These are phyloP conservation scores for Phytophthora pistaciae DNA, from an alignment of 352 stramenopile genomes.

Conservation along the genomic window DNA sequence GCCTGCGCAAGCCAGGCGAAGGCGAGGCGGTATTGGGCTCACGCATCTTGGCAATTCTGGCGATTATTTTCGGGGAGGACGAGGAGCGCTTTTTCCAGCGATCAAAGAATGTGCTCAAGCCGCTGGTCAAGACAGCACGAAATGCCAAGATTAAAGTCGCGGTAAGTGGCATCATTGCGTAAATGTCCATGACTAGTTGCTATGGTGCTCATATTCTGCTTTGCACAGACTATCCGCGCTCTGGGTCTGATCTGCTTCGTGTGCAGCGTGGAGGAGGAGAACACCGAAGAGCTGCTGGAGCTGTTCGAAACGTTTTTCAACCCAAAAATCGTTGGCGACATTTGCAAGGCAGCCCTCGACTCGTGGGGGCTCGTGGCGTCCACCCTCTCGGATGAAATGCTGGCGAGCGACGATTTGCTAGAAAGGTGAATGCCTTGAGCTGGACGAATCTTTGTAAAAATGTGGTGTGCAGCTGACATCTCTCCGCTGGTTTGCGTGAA, in stretches of 20 bases:
- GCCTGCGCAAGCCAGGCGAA: constrained; percentile 77
- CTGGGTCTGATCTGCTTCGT: constrained; percentile 83
- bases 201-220: not conserved
- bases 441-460: not conserved
- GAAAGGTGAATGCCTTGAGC: constrained; percentile 49
- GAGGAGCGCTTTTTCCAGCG: constrained; percentile 85
- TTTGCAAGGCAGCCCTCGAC: constrained; percentile 73
- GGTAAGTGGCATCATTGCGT: constrained; percentile 39
- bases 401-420: constrained; percentile 61
- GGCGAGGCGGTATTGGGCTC: constrained; percentile 70
- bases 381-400: constrained; percentile 58
- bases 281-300: constrained; percentile 68
- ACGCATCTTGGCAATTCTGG: constrained; percentile 79
- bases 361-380: constrained; percentile 83
- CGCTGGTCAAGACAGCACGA: constrained; percentile 71
- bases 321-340: constrained; percentile 65
- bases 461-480: not conserved
- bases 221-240: constrained; percentile 63
- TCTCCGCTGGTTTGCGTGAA: not conserved
- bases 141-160: constrained; percentile 71
- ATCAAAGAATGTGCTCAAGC: constrained; percentile 72
- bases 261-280: constrained; percentile 83
- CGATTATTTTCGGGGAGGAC: constrained; percentile 76
- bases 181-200: not conserved
- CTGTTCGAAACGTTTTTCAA: constrained; percentile 79